Evolutionary conservation across 139 green algal species (phyloP).

Genomic region (Penium margaritaceum): DNA sequence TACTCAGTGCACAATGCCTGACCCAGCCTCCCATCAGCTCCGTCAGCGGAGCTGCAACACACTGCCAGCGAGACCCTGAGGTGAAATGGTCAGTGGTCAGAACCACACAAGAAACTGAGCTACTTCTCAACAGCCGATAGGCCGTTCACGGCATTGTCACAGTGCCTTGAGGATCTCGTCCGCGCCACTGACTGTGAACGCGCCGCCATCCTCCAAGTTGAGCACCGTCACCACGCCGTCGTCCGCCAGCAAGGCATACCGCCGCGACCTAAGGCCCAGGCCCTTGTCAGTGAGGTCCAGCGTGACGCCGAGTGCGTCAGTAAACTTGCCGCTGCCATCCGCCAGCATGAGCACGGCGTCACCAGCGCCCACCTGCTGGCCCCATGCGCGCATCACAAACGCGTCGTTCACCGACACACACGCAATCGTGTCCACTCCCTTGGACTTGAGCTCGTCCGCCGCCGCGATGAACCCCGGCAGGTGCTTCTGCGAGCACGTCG

Average conservation of each 20-base stretch:
- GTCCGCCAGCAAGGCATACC: constrained; percentile 87
- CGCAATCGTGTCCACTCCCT: constrained; percentile 84
- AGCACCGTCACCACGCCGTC: constrained; percentile 67
- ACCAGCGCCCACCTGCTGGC: constrained; percentile 59
- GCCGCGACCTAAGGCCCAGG: constrained; percentile 45
- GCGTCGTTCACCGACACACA: constrained; percentile 94
- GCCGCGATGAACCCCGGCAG: constrained; percentile 63
- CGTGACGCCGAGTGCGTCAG: constrained; percentile 60
- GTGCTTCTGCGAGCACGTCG: constrained; percentile 55
- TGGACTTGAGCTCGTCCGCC: constrained; percentile 80
- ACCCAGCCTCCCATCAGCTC: too few species aligned
- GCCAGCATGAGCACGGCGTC: constrained; percentile 80
- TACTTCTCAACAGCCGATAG: too few species aligned
- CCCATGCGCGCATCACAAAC: constrained; percentile 88
- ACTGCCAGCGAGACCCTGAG: too few species aligned
- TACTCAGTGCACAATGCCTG: too few species aligned
- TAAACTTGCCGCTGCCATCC: constrained; percentile 61
- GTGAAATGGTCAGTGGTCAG: too few species aligned
- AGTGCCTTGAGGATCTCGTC: constrained; percentile 74
- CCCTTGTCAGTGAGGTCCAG: constrained; percentile 82
- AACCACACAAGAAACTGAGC: too few species aligned
- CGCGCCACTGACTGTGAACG: constrained; percentile 82
- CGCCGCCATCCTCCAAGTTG: constrained; percentile 94
- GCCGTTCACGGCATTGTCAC: too few species aligned
- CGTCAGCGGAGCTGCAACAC: too few species aligned